Evolutionary conservation across 768 basidiomycete genomes (phyloP), one percentile per base, ranked within the genome.

Genomic region (Termitomyces sp.): DNA sequence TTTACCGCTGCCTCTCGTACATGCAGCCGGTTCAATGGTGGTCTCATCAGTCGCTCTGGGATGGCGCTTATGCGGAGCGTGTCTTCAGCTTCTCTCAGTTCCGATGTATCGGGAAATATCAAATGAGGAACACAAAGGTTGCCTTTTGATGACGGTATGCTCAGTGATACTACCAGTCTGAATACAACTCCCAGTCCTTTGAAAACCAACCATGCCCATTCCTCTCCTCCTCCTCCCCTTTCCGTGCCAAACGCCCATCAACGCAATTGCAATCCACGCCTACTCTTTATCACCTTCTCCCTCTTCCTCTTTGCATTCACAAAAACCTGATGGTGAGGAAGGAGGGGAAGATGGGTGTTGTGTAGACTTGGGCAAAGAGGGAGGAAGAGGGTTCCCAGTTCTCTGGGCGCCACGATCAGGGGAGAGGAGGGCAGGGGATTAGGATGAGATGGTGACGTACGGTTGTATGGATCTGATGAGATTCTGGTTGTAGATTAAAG

Each of bases 291-390:
- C 21, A 9, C 15, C 24, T 21, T 48, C 46, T 3, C 5, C 37
- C n/a, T 19, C 19, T 14, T 30, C 45, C 5, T 24, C 34, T 15
- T 38, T 15, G 21, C 48, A 49, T 11, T 14, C 37, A 10, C n/a
- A n/a, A n/a, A n/a, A n/a, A n/a, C n/a, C n/a, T n/a, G n/a, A n/a
- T n/a, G n/a, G n/a, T n/a, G n/a, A n/a, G n/a, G n/a, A 28, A 6
- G 26, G 51, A 44, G 30, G 42, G 41, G 17, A 53, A 44, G 51
- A 53, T 53, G 41, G 43, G 40, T 35, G 42, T 53, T 24, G 51
- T 42, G 21, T 83, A 80, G 49, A 71, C 77, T 9, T 80, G 79
- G 79, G 72, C 73, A 34, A 79, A 75, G 65, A 66, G 69, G 52
- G 74, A 67, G 56, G 70, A 71, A 71, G 64, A 65, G 64, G 52